Evolutionary conservation across 75 land plant species (phyloP), one percentile per base, ranked within the genome.

Genomic region (Pseudotsuga menziesii): DNA sequence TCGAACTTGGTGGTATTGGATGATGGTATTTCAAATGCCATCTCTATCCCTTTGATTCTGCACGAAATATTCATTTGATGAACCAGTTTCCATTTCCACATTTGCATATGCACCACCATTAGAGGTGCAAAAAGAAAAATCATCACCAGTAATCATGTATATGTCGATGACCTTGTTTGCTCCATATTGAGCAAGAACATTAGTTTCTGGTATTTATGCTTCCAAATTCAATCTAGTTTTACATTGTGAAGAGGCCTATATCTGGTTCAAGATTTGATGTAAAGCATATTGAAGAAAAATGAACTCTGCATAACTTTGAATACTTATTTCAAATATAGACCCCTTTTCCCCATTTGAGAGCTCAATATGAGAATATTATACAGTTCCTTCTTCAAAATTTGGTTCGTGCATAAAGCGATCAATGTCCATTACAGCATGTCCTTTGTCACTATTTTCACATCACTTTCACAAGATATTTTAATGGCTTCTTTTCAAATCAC

Each of bases 251-350:
- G 72, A 39, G 39, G 52, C 72, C 72, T 66, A 44, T 44, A 69
- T 69, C 72, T 83, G 85, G 59, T 75, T 77, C 57, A 83, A 44
- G 39, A 83, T 79, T 61, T 83, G 85, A 35, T 26, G 44, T 75
- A 83, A 48, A 59, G 79, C 77, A 59, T 78, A 83, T 81, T 83
- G 82, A 82, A 83, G 72, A 26, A 44, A 48, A 69, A 69, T 39
- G 20, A 4, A 69, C 52, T 69, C 72, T 5, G 22, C 41, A 7
- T 12, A 20, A 39, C 23, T 44, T 69, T 69, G 39, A 20, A 69
- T 69, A 27, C 48, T 16, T 69, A 69, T 39, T 23, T 69, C n/a
- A 9, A 69, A 35, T 69, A 32, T 69, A 69, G 72, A 41, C 6
- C 22, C 48, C 6, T 7, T 69, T 44, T 39, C 52, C 22, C 9